These are phyloP conservation scores for Lentithecium fluviatile DNA, from an alignment of 495 filamentous ascomycete genomes.

Conservation along the genomic window DNA sequence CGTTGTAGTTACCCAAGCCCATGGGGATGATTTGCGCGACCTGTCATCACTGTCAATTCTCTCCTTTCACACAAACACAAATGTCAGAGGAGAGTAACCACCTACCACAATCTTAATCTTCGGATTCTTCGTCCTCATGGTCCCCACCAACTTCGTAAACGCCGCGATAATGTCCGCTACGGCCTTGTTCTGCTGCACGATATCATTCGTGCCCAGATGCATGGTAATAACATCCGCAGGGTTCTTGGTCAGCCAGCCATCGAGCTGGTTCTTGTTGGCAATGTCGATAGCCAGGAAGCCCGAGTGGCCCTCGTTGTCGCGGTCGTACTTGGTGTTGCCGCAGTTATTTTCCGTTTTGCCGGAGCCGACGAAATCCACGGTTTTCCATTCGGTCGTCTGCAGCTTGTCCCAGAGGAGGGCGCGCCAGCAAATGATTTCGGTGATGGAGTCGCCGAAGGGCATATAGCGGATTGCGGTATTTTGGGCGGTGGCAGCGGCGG, in stretches of 20 bases:
- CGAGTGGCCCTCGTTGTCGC: constrained; percentile 55
- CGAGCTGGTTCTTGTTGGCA: constrained; percentile 50
- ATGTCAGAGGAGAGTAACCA: constrained; percentile 6
- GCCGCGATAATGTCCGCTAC: constrained; percentile 48
- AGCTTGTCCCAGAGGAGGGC: constrained; percentile 48
- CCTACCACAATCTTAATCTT: constrained; percentile 54
- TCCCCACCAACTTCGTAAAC: constrained; percentile 48
- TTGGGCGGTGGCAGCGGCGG: constrained; percentile 15
- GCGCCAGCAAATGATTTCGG: constrained; percentile 52
- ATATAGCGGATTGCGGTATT: constrained; percentile 41
- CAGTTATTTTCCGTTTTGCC: constrained; percentile 44
- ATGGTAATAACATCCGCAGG: constrained; percentile 53
- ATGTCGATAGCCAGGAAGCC: constrained; percentile 54
- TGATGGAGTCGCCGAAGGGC: constrained; percentile 55
- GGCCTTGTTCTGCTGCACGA: constrained; percentile 47
- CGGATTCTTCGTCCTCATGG: constrained; percentile 50
- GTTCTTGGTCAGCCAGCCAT: constrained; percentile 51
- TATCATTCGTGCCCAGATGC: constrained; percentile 56
- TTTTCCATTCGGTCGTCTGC: constrained; percentile 43
- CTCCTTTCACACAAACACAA: no score
- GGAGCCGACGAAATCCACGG: constrained; percentile 52
- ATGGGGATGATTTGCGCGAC: constrained; percentile 57
- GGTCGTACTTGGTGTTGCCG: constrained; percentile 48
- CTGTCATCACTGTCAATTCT: constrained; percentile 33
- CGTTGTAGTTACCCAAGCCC: constrained; percentile 41